Conservation (phyloP, 306 rosid species). For the Trichosanthes truncata region DNA sequence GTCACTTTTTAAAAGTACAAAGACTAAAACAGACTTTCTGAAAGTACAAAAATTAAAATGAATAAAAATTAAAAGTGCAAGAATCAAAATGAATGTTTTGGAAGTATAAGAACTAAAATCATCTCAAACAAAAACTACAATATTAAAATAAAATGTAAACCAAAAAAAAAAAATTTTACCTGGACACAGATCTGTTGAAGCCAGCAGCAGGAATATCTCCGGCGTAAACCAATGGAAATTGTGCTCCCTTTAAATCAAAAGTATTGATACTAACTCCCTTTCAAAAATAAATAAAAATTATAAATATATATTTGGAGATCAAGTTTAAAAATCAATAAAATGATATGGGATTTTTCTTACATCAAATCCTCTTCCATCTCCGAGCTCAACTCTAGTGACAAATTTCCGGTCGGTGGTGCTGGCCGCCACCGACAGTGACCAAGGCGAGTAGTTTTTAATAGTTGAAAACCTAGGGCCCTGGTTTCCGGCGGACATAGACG, state of each 20-base stretch:
- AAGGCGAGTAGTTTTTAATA: not conserved
- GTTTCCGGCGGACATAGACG: conserved; percentile 20
- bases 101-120: too few relatives aligned
- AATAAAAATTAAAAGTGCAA: too few relatives aligned
- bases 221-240: not conserved
- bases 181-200: not conserved
- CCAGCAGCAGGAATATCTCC: not conserved
- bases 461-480: conserved; percentile 2
- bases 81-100: too few relatives aligned
- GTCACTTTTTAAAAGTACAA: too few relatives aligned
- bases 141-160: too few relatives aligned
- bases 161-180: not conserved
- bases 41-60: too few relatives aligned
- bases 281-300: too few relatives aligned
- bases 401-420: not conserved
- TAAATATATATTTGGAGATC: too few relatives aligned
- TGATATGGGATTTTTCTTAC: not conserved
- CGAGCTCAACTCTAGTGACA: not conserved
- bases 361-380: not conserved
- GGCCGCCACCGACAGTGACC: conserved; percentile 4
- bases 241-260: not conserved
- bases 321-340: not conserved
- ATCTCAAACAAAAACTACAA: too few relatives aligned
- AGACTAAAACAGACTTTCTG: too few relatives aligned
- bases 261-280: not conserved